Evolutionary conservation across 2,329 filamentous ascomycete genomes (phyloP).

Genomic region (Verticillium tricorpus): DNA sequence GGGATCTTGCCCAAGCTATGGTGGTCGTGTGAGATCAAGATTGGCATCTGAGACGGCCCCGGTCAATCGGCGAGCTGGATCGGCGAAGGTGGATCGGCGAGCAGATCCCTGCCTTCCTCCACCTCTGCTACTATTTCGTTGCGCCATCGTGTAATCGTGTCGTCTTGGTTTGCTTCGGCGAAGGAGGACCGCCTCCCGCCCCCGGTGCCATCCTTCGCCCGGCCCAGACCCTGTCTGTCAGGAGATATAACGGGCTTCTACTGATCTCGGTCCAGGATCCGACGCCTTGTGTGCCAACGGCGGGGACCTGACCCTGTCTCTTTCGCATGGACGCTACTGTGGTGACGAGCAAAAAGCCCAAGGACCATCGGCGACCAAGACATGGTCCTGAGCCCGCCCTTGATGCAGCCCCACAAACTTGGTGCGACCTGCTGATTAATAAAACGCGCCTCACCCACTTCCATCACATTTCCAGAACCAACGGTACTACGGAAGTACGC

Average conservation of each 20-base stretch:
- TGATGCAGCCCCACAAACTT: neutral
- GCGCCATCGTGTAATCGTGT: too few relatives aligned
- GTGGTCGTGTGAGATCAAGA: neutral
- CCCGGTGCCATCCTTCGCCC: too few relatives aligned
- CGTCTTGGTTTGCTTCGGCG: too few relatives aligned
- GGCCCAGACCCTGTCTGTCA: too few relatives aligned
- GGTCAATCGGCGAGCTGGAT: neutral
- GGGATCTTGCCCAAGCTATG: neutral
- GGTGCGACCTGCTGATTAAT: too few relatives aligned
- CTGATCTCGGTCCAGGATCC: neutral
- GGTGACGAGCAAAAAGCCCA: neutral
- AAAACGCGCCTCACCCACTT: too few relatives aligned
- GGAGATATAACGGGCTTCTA: too few relatives aligned
- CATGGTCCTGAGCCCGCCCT: neutral
- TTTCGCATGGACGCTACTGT: neutral
- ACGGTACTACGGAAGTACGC: neutral
- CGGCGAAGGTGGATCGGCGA: too few relatives aligned
- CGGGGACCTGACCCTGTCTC: neutral
- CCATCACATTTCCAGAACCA: neutral
- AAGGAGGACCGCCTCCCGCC: too few relatives aligned
- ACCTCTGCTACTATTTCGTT: too few relatives aligned
- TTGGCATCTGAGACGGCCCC: neutral
- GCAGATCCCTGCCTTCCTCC: too few relatives aligned
- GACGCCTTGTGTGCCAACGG: neutral
- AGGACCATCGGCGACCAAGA: neutral